phyloP scores from a whole-genome alignment of 192 early-diverging fungal species.

The Coemansia reversa region DNA sequence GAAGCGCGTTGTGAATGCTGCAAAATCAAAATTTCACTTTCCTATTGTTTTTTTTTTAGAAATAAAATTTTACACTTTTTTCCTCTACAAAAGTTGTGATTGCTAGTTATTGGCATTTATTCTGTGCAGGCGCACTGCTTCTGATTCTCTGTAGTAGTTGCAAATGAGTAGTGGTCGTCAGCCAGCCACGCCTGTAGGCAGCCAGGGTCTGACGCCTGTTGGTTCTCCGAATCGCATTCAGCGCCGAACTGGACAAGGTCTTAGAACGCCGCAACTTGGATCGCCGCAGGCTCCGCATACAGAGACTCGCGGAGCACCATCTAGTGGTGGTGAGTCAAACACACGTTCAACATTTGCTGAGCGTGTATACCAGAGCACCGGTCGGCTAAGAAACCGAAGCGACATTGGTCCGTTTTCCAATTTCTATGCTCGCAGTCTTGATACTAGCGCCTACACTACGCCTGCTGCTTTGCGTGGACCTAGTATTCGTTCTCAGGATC shows the following conservation, averaged over 20 bases:
- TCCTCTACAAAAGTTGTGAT: neutral
- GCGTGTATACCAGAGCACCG: constrained; percentile 44
- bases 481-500: too few species aligned
- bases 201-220: constrained; percentile 38
- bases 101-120: too few species aligned
- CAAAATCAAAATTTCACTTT: neutral
- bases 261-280: constrained; percentile 12
- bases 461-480: too few species aligned
- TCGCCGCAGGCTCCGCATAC: constrained; percentile 19
- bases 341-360: constrained; percentile 39
- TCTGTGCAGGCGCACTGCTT: too few species aligned
- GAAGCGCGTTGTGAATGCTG: neutral
- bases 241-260: constrained; percentile 14
- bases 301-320: neutral
- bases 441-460: too few species aligned
- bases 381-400: constrained; percentile 5
- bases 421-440: too few species aligned
- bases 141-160: too few species aligned
- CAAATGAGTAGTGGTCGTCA: constrained; percentile 20
- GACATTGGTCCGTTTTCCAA: neutral
- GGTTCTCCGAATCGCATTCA: constrained; percentile 43
- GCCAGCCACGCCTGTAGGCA: constrained; percentile 29
- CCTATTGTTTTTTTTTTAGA: neutral
- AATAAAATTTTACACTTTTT: constrained; percentile 1
- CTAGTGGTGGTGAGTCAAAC: neutral